Conservation (phyloP, 805 yeast genomes). For the Barnettozyma populi region DNA sequence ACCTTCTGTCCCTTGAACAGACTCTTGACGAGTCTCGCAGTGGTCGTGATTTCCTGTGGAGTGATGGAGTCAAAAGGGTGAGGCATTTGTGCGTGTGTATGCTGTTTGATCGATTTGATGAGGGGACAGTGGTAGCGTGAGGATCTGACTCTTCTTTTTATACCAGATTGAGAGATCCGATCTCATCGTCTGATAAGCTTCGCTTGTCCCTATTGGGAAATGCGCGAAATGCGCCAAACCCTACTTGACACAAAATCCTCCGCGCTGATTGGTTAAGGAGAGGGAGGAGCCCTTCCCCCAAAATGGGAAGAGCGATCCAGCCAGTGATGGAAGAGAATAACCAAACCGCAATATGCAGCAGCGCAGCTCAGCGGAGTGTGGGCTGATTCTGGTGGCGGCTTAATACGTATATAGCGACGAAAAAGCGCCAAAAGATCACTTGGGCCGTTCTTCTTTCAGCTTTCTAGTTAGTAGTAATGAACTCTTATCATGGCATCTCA, state of each 20-base stretch:
- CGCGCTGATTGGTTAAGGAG: not conserved
- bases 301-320: not conserved
- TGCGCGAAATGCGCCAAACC: not conserved
- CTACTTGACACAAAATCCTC: not conserved
- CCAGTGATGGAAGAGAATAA: not conserved
- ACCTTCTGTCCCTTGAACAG: constrained; percentile 46
- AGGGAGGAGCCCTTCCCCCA: not conserved
- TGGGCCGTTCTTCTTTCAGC: no score
- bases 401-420: no score
- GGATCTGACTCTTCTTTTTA: not conserved
- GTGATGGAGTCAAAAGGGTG: constrained; percentile 60
- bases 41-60: constrained; percentile 52
- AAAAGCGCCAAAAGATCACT: no score
- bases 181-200: not conserved
- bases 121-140: not conserved
- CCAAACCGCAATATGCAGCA: not conserved
- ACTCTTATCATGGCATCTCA: no score
- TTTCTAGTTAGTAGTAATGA: no score
- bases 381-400: not conserved
- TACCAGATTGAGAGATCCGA: not conserved
- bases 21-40: constrained; percentile 58
- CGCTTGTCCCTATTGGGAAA: constrained; percentile 3
- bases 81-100: constrained; percentile 9
- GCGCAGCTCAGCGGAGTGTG: no score
- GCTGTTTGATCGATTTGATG: no score